phyloP scores from a whole-genome alignment of 805 yeast genomes.

The Teunomyces aglyptinius region DNA sequence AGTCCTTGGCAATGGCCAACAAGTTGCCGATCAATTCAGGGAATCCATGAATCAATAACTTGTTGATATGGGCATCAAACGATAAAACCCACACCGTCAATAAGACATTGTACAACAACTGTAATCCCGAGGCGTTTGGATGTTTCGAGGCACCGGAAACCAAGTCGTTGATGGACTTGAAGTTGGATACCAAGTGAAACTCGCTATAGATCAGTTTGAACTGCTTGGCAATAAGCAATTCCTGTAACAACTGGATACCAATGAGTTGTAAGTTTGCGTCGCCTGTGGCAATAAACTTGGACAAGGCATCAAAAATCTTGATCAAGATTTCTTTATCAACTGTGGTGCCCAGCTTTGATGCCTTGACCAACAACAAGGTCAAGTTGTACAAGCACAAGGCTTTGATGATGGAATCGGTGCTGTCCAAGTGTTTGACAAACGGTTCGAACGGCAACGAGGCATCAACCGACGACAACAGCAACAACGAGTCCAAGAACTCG shows the following conservation, averaged over 20 bases:
- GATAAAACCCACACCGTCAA: conserved; percentile 83
- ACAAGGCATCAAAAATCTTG: conserved; percentile 37
- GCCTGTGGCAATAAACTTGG: conserved; percentile 27
- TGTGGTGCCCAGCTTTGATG: conserved; percentile 13
- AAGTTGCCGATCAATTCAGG: conserved; percentile 53
- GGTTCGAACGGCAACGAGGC: conserved; percentile 52
- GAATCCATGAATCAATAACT: conserved; percentile 49
- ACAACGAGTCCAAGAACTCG: conserved; percentile 38
- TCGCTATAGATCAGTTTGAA: conserved; percentile 51
- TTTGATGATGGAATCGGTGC: conserved; percentile 55
- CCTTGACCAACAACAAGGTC: conserved; percentile 43
- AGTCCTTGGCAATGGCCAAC: conserved; percentile 63
- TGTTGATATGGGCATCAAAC: conserved; percentile 57
- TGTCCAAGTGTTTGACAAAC: conserved; percentile 49
- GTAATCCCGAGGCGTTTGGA: conserved; percentile 54
- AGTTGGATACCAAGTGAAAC: conserved; percentile 32
- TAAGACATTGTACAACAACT: conserved; percentile 77
- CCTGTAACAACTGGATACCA: conserved; percentile 60
- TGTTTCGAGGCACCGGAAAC: conserved; percentile 29
- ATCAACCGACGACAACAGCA: conserved; percentile 42
- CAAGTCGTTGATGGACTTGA: conserved; percentile 30
- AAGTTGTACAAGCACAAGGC: conserved; percentile 56
- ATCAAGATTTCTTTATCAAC: conserved; percentile 38
- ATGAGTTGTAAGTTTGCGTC: conserved; percentile 56
- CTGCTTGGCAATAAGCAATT: conserved; percentile 51